phyloP scores from a whole-genome alignment of 2,329 filamentous ascomycete genomes.

The Tolypocladium paradoxum region DNA sequence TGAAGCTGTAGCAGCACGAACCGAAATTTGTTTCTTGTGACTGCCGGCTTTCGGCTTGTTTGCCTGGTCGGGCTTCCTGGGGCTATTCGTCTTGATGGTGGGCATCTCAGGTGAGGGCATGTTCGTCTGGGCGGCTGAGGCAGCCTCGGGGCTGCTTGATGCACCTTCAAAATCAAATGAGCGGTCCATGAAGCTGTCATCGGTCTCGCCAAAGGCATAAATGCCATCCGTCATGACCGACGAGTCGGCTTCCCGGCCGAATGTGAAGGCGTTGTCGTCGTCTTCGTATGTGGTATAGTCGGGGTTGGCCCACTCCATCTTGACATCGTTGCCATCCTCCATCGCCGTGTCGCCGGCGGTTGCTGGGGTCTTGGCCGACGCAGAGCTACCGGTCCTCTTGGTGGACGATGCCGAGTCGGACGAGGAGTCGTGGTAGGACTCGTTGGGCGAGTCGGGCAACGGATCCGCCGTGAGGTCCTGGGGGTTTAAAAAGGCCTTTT shows the following conservation, averaged over 20 bases:
- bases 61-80: conserved; percentile 13
- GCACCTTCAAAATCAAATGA: conserved; percentile 49
- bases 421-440: conserved; percentile 36
- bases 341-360: conserved; percentile 32
- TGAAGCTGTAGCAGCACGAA: conserved; percentile 17
- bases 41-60: conserved; percentile 14
- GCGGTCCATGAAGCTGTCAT: conserved; percentile 35
- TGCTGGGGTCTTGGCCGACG: conserved; percentile 32
- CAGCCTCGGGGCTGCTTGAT: conserved; percentile 42
- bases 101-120: conserved; percentile 34
- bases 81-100: conserved; percentile 24
- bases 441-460: conserved; percentile 30
- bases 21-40: conserved; percentile 30
- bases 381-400: conserved; percentile 35
- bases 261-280: conserved; percentile 26
- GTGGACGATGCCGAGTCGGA: conserved; percentile 40
- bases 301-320: conserved; percentile 31
- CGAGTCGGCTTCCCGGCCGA: conserved; percentile 16
- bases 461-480: conserved; percentile 24
- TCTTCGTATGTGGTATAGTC: conserved; percentile 23
- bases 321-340: conserved; percentile 27
- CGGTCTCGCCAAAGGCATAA: conserved; percentile 20
- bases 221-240: conserved; percentile 17
- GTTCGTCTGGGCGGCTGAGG: conserved; percentile 13
- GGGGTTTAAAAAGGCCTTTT: conserved; percentile 21